Base-by-base conservation (phyloP, 371 early-diverging fungal species). In the Agmasoma carcini region DNA sequence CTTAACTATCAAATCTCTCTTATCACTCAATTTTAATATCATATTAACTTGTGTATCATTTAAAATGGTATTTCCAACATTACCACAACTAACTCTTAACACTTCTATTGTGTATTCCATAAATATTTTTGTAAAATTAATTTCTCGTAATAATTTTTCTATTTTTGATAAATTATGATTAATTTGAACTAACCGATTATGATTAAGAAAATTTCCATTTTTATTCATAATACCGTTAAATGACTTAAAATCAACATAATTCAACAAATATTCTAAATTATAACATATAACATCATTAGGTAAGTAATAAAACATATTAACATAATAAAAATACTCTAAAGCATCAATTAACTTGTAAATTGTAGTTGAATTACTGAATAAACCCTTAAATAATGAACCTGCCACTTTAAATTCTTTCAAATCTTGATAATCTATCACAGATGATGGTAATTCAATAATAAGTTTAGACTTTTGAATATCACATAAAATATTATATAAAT, bases 81-180 rank as follows among this genome's bases (percentile, higher is more conserved):
- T n/a, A n/a, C n/a, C n/a, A n/a, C n/a, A n/a, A n/a, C n/a, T n/a
- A n/a, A n/a, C n/a, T n/a, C n/a, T n/a, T n/a, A n/a, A n/a, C n/a
- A n/a, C n/a, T n/a, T n/a, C n/a, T n/a, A n/a, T n/a, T n/a, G n/a
- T n/a, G n/a, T n/a, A n/a, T n/a, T n/a, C n/a, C n/a, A n/a, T n/a
- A n/a, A n/a, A n/a, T n/a, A n/a, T n/a, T n/a, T 65, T 51, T 11
- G 26, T 4, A 39, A 44, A 65, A 15, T 50, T 47, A 40, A 69
- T 61, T 11, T 47, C 37, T 15, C 38, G 41, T n/a, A 29, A 50
- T 17, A 61, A 65, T 40, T 61, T 69, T 11, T 41, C 41, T 33
- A 69, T 69, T 38, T 69, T 55, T 25, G 55, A 49, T 19, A 69
- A 20, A 55, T 69, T 69, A 27, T 47, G 58, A 27, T 65, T 65